Evolutionary conservation across 257 asterid species (phyloP).

Genomic region (Solanum raphanifolium): DNA sequence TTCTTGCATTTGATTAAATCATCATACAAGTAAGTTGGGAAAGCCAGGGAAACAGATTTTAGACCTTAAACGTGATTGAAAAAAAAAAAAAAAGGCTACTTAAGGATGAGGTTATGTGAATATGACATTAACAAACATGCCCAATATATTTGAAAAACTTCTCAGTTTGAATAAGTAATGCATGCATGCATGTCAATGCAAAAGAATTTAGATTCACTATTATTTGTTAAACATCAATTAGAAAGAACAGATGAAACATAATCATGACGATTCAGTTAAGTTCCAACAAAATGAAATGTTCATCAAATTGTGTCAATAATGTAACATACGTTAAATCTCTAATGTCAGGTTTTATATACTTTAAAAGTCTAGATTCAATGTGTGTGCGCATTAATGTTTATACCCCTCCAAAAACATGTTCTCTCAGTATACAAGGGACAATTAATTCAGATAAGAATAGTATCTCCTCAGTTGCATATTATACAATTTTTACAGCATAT

Average conservation of each 20-base stretch:
- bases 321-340: too few species aligned
- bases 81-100: too few species aligned
- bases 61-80: not conserved
- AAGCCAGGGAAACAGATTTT: not conserved
- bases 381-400: too few species aligned
- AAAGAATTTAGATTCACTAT: not conserved
- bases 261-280: not conserved
- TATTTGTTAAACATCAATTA: not conserved
- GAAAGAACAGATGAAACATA: not conserved
- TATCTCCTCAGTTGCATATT: too few species aligned
- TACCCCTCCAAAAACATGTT: too few species aligned
- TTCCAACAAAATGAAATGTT: not conserved
- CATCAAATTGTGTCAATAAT: not conserved
- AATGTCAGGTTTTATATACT: too few species aligned
- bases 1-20: constrained; percentile 62
- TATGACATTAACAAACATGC: not conserved
- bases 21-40: constrained; percentile 57
- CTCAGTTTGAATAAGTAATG: not conserved
- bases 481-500: too few species aligned
- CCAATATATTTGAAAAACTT: not conserved
- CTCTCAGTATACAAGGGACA: too few species aligned
- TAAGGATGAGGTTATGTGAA: not conserved
- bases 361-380: too few species aligned
- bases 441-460: too few species aligned
- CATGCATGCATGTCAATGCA: not conserved